Evolutionary conservation across 1,284 basidiomycete genomes (phyloP).

Genomic region (Cerrena zonata): DNA sequence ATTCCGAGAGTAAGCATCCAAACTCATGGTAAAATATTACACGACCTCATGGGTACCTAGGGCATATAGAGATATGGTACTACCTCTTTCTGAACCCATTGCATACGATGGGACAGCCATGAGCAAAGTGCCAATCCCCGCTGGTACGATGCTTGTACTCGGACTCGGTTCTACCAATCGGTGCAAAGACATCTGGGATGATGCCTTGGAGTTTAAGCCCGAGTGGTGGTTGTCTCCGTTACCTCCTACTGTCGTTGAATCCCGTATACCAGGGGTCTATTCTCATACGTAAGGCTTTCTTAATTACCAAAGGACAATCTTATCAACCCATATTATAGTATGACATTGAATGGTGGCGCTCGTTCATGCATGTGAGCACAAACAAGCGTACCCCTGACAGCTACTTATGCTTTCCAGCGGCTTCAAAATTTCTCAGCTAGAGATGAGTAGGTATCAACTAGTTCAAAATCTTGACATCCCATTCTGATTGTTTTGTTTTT

Average conservation of each 20-base stretch:
- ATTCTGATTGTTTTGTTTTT: too few species aligned
- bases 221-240: constrained; percentile 25
- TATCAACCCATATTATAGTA: background rate
- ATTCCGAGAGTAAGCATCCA: constrained; percentile 3
- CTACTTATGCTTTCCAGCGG: too few species aligned
- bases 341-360: background rate
- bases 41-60: too few species aligned
- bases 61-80: constrained; percentile 15
- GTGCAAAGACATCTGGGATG: constrained; percentile 49
- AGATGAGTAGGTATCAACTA: too few species aligned
- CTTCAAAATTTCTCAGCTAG: too few species aligned
- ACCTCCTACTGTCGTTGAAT: constrained; percentile 12
- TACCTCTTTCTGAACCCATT: constrained; percentile 21
- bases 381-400: too few species aligned
- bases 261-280: constrained; percentile 21
- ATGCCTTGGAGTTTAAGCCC: too few species aligned
- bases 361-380: constrained; percentile 2
- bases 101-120: constrained; percentile 28
- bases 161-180: constrained; percentile 51
- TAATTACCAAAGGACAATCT: background rate
- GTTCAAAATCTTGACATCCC: too few species aligned
- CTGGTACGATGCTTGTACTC: constrained; percentile 42
- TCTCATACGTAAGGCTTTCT: constrained; percentile 17
- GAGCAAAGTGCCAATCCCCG: constrained; percentile 34
- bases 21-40: too few species aligned